phyloP scores from a whole-genome alignment of 495 filamentous ascomycete genomes.

The Podospora appendiculata region DNA sequence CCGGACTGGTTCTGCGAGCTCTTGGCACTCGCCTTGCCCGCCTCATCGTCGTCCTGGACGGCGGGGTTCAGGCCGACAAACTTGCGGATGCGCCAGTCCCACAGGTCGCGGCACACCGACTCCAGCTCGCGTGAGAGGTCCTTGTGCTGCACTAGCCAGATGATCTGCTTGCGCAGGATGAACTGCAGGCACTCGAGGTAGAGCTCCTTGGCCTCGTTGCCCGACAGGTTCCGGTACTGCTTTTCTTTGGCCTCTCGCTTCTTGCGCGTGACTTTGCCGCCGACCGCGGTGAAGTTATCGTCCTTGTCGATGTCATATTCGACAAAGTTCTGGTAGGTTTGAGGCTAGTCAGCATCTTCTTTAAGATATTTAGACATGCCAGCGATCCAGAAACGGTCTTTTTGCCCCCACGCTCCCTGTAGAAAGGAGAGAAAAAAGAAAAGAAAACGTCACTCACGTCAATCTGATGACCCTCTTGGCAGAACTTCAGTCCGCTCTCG shows the following conservation, averaged over 20 bases:
- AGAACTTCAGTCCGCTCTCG: constrained; percentile 43
- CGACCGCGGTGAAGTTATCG: constrained; percentile 58
- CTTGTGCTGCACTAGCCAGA: constrained; percentile 35
- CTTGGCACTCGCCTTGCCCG: constrained; percentile 3
- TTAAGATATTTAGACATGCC: too few relatives aligned
- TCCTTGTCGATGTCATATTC: constrained; percentile 62
- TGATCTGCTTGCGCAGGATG: constrained; percentile 42
- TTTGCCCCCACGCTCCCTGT: too few relatives aligned
- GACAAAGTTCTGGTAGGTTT: constrained; percentile 29
- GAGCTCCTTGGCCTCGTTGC: constrained; percentile 61
- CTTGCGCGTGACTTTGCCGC: constrained; percentile 41
- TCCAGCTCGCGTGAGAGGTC: constrained; percentile 38
- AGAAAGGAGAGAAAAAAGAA: too few relatives aligned
- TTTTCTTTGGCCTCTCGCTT: constrained; percentile 45
- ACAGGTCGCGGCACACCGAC: constrained; percentile 42
- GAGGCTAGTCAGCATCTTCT: too few relatives aligned
- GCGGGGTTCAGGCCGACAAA: constrained; percentile 21
- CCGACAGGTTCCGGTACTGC: constrained; percentile 51
- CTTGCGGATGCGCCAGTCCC: constrained; percentile 36
- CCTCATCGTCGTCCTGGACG: constrained; percentile 4
- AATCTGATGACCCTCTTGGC: constrained; percentile 45
- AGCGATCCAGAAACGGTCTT: too few relatives aligned
- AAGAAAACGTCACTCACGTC: constrained; percentile 21
- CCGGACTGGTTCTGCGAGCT: background rate
- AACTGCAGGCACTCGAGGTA: constrained; percentile 80